Evolutionary conservation across 768 basidiomycete genomes (phyloP).

Genomic region (Atractiella rhizophila): DNA sequence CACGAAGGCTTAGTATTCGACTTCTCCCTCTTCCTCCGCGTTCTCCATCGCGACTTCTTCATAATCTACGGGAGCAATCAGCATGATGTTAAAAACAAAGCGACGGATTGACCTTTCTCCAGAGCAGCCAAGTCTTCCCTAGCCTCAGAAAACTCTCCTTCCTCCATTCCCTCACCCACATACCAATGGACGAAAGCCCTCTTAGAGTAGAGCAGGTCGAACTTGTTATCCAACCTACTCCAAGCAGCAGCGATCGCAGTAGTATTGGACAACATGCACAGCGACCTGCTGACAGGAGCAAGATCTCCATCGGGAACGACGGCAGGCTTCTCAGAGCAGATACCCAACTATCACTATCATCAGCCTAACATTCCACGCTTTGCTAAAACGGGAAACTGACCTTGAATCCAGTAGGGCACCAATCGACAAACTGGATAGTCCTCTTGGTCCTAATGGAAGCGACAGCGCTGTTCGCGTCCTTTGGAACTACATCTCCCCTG

Average conservation of each 20-base stretch:
- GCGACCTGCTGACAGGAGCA: conserved; percentile 71
- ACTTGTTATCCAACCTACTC: conserved; percentile 88
- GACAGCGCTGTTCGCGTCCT: conserved; percentile 81
- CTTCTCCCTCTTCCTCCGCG: too few relatives aligned
- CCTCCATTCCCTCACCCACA: conserved; percentile 98
- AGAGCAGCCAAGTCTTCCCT: conserved; percentile 93
- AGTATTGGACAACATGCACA: conserved; percentile 95
- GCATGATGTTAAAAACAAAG: too few relatives aligned
- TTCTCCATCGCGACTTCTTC: too few relatives aligned
- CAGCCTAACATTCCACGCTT: too few relatives aligned
- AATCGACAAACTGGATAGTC: conserved; percentile 94
- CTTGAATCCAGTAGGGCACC: conserved; percentile 96
- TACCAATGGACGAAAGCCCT: conserved; percentile 22
- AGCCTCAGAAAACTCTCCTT: conserved; percentile 96
- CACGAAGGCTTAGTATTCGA: too few relatives aligned
- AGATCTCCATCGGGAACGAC: conserved; percentile 81
- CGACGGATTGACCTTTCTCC: conserved; percentile 45
- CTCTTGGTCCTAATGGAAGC: conserved; percentile 87
- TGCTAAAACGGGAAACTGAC: too few relatives aligned
- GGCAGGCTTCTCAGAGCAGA: conserved; percentile 89
- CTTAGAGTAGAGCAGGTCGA: conserved; percentile 70
- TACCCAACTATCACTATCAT: too few relatives aligned
- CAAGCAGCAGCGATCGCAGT: conserved; percentile 85
- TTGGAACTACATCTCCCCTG: conserved; percentile 74
- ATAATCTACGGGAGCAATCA: too few relatives aligned